Evolutionary conservation across 2,329 filamentous ascomycete genomes (phyloP).

Genomic region (Sporothrix curviconia): DNA sequence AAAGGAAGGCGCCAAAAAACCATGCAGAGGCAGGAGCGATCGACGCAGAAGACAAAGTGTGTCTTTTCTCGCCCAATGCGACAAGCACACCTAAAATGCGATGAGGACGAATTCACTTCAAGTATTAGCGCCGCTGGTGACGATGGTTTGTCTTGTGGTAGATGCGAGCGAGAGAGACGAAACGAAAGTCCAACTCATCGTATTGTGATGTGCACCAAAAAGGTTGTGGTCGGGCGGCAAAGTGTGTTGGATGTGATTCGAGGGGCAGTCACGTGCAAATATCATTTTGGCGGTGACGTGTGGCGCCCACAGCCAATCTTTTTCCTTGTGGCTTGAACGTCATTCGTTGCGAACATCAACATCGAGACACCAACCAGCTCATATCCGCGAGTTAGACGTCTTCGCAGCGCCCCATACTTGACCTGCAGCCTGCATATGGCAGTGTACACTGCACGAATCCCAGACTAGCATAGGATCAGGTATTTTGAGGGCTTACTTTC

Average conservation of each 20-base stretch:
- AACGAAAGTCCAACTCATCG: no score
- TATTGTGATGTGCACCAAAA: no score
- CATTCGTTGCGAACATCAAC: background rate
- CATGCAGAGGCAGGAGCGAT: background rate
- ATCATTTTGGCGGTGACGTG: background rate
- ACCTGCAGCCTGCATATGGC: no score
- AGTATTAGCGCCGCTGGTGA: background rate
- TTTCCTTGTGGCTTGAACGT: constrained; percentile 7
- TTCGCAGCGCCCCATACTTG: no score
- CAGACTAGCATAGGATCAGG: no score
- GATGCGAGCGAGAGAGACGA: background rate
- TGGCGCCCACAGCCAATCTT: background rate
- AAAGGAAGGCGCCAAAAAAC: background rate
- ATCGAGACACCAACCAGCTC: background rate
- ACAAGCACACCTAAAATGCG: no score
- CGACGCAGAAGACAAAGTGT: background rate
- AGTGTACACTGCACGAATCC: no score
- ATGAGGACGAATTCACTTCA: no score
- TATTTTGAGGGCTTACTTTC: background rate
- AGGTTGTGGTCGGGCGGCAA: background rate
- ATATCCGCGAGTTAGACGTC: no score
- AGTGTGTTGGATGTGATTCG: background rate
- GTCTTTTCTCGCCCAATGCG: no score
- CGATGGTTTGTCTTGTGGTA: background rate
- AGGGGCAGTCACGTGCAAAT: constrained; percentile 4